These are phyloP conservation scores for Hansfordia pulvinata DNA, from an alignment of 2,329 filamentous ascomycete species.

Conservation along the genomic window DNA sequence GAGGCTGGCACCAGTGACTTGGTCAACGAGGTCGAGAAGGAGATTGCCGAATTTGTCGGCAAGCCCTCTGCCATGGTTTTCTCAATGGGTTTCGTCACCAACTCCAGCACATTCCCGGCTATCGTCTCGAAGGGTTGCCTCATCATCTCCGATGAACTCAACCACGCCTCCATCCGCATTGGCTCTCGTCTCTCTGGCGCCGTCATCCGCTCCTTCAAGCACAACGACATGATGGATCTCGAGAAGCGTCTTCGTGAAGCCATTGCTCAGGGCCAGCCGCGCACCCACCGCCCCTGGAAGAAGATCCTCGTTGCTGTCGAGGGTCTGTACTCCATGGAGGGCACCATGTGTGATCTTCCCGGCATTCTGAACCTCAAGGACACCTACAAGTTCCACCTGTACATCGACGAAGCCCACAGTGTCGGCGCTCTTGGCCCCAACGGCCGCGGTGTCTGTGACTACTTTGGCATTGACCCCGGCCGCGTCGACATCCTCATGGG, in stretches of 20 bases:
- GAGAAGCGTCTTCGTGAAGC: slow-evolving; percentile 79
- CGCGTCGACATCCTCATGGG: slow-evolving; percentile 97
- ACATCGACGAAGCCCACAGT: slow-evolving; percentile 93
- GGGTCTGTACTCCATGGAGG: slow-evolving; percentile 98
- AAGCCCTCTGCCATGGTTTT: slow-evolving; percentile 94
- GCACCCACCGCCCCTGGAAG: slow-evolving; percentile 98
- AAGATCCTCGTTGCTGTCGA: slow-evolving; percentile 96
- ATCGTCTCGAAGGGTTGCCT: slow-evolving; percentile 86
- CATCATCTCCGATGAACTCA: slow-evolving; percentile 92
- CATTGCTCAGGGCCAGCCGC: slow-evolving; percentile 91
- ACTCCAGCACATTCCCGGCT: slow-evolving; percentile 83
- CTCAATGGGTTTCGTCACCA: slow-evolving; percentile 98
- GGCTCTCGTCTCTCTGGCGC: slow-evolving; percentile 88
- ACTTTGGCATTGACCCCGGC: slow-evolving; percentile 78
- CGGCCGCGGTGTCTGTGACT: slow-evolving; percentile 91
- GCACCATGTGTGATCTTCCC: slow-evolving; percentile 96
- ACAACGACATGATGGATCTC: slow-evolving; percentile 86
- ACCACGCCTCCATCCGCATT: slow-evolving; percentile 94
- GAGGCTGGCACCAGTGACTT: slow-evolving; percentile 83
- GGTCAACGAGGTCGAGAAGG: slow-evolving; percentile 74
- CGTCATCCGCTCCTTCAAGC: slow-evolving; percentile 92
- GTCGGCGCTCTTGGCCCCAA: slow-evolving; percentile 81
- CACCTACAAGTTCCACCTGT: slow-evolving; percentile 94
- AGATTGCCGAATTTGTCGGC: slow-evolving; percentile 83
- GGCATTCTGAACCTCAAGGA: slow-evolving; percentile 76